These are phyloP conservation scores for Penicillium maclennaniae DNA, from an alignment of 495 filamentous ascomycete species.

Conservation along the genomic window DNA sequence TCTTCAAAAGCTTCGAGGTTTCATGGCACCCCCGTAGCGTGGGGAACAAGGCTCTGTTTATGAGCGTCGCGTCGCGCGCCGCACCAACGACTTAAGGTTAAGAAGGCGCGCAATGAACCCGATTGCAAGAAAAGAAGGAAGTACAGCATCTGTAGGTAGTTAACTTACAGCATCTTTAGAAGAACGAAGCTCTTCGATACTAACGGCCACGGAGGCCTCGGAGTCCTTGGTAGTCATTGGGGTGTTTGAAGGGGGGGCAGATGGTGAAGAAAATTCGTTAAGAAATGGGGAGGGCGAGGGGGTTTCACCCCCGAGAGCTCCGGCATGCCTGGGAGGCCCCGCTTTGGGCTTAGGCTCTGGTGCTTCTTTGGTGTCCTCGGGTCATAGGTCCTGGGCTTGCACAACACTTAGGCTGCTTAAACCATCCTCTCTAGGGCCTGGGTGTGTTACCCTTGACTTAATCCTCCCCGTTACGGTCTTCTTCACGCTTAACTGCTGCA, in stretches of 20 bases:
- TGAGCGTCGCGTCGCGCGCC: constrained; percentile 25
- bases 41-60: constrained; percentile 9
- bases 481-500: too few species aligned
- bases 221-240: constrained; percentile 29
- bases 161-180: constrained; percentile 62
- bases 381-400: neutral
- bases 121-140: constrained; percentile 3
- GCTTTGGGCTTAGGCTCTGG: constrained; percentile 29
- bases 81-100: neutral
- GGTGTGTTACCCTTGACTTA: too few species aligned
- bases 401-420: neutral
- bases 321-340: constrained; percentile 7
- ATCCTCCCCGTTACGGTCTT: too few species aligned
- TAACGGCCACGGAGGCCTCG: constrained; percentile 43
- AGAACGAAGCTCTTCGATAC: constrained; percentile 57
- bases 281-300: constrained; percentile 9
- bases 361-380: neutral
- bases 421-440: neutral
- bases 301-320: constrained; percentile 6
- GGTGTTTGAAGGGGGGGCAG: constrained; percentile 1
- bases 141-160: constrained; percentile 5
- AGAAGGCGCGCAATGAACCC: neutral
- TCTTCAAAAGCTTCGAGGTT: constrained; percentile 2
- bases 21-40: neutral
- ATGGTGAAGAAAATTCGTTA: constrained; percentile 11